Base-by-base conservation (phyloP, 495 filamentous ascomycete genomes). In the Jackrogersella multiformis region DNA sequence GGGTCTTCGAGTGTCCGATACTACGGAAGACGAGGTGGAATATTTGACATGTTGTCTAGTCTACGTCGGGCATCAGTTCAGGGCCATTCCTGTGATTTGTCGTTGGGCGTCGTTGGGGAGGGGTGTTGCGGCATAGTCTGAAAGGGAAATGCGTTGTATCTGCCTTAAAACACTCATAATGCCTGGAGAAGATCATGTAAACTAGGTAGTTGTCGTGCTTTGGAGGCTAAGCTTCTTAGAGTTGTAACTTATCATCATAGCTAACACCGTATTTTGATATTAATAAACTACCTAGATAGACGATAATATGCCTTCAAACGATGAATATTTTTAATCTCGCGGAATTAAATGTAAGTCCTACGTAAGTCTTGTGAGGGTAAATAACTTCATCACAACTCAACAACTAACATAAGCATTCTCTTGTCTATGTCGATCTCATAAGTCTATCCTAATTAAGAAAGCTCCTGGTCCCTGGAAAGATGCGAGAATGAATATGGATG, bases 41-140 rank as follows among this genome's bases (percentile, higher is more conserved):
- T 64, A 69, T 53, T 44, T 52, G 56, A 54, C 24, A 61, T 53
- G 57, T 66, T 66, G 60, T n/a, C n/a, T n/a, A n/a, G 45, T 45
- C 45, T 45, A 28, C 52, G 67, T 70, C 45, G 61, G 67, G 67
- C 67, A 70, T 41, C 56, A 61, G 67, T 52, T 62, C 45, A 62
- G 38, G 61, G 39, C 21, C 34, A 51, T 61, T 32, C 48, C 26
- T 45, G 56, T 49, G 56, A 61, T 53, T 59, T 70, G 45, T 54
- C 56, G 61, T 70, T 70, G 67, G 67, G 67, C 67, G 44, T 58
- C 52, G 49, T 60, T 54, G 24, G 24, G 35, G 67, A 44, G 67
- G 61, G 67, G 61, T 57, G 55, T 35, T 32, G 23, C 42, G 38
- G 41, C 60, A 65, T 20, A 16, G 30, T 52, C 20, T 38, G 30